Conservation (phyloP, 2,329 filamentous ascomycete species). For the Laburnicola sp. region DNA sequence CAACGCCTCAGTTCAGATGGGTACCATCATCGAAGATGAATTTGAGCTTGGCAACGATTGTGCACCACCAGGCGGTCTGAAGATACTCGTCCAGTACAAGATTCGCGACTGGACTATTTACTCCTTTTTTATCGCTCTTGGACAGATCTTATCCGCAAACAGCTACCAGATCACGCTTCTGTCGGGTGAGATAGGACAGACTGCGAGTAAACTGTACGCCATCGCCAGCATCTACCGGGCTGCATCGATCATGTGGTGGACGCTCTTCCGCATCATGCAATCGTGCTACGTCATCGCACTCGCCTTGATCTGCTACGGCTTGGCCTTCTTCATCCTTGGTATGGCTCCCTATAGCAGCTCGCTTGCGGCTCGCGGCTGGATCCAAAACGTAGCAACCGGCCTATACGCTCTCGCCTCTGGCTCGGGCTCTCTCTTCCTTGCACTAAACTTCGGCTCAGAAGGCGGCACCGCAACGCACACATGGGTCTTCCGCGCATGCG, state of each 20-base stretch:
- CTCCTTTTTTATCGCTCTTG: constrained; percentile 26
- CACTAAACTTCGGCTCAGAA: constrained; percentile 68
- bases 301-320: constrained; percentile 65
- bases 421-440: constrained; percentile 66
- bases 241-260: constrained; percentile 60
- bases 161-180: constrained; percentile 64
- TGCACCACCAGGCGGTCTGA: constrained; percentile 22
- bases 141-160: constrained; percentile 28
- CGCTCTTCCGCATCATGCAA: constrained; percentile 61
- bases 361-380: constrained; percentile 51
- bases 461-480: constrained; percentile 64
- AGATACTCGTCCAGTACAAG: constrained; percentile 28
- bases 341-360: constrained; percentile 59
- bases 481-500: constrained; percentile 68
- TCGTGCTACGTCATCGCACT: constrained; percentile 61
- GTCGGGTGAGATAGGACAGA: constrained; percentile 59
- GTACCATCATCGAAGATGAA: constrained; percentile 17
- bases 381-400: constrained; percentile 64
- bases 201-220: constrained; percentile 22
- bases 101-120: constrained; percentile 31
- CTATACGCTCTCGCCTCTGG: constrained; percentile 65
- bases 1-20: background rate
- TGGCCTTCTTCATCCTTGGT: constrained; percentile 66
- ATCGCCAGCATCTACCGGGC: constrained; percentile 25
- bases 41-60: constrained; percentile 28